These are phyloP conservation scores for Ramaria sp. DNA, from an alignment of 768 basidiomycete species.

Conservation along the genomic window DNA sequence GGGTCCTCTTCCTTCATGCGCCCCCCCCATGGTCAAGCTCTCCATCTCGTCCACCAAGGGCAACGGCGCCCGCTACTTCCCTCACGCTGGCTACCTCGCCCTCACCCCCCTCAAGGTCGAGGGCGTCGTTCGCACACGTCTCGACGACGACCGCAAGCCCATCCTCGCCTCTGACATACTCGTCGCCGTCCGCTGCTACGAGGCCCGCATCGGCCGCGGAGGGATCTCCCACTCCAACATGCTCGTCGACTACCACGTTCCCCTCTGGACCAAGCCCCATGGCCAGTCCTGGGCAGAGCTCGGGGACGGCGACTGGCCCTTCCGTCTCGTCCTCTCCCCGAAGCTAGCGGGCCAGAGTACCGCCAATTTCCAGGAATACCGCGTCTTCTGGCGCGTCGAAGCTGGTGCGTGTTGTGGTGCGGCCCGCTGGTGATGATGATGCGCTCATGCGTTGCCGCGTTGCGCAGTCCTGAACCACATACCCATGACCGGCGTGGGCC, in stretches of 20 bases:
- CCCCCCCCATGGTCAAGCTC: constrained; percentile 51
- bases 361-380: constrained; percentile 64
- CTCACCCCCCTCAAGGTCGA: constrained; percentile 71
- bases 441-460: background rate
- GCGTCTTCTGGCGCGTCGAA: constrained; percentile 75
- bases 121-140: constrained; percentile 63
- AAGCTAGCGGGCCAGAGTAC: constrained; percentile 40
- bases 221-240: constrained; percentile 48
- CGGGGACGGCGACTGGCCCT: constrained; percentile 57
- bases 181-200: constrained; percentile 77
- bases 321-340: constrained; percentile 57
- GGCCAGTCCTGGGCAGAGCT: constrained; percentile 47
- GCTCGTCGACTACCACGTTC: constrained; percentile 54
- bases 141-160: constrained; percentile 60
- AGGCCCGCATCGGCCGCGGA: constrained; percentile 55
- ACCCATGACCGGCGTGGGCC: constrained; percentile 55
- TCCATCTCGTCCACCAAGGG: constrained; percentile 57
- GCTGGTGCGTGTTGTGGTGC: constrained; percentile 40
- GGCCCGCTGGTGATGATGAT: background rate
- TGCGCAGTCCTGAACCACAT: constrained; percentile 50
- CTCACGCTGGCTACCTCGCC: constrained; percentile 67
- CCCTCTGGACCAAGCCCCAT: constrained; percentile 58
- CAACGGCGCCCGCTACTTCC: constrained; percentile 64
- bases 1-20: constrained; percentile 12
- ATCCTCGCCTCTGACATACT: constrained; percentile 56